Evolutionary conservation across 331 rosid genomes (phyloP).

Genomic region (Acacia concinna): DNA sequence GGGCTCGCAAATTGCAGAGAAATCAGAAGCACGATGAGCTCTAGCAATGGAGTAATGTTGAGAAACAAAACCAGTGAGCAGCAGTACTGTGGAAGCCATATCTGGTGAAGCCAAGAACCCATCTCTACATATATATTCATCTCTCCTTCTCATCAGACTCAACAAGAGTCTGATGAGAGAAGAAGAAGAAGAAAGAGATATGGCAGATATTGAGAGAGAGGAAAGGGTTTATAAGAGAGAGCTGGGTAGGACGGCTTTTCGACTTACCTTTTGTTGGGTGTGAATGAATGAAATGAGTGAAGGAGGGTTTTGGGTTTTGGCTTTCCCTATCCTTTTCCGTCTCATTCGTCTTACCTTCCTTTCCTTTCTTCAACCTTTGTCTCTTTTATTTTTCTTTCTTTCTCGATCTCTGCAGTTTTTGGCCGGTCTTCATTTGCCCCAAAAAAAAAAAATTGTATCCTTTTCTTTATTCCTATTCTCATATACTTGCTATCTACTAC

Average conservation of each 20-base stretch:
- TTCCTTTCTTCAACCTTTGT: neutral
- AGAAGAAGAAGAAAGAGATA: neutral
- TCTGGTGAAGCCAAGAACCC: neutral
- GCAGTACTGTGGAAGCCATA: neutral
- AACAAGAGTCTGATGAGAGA: neutral
- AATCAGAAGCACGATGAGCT: neutral
- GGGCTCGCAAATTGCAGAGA: conserved; percentile 2
- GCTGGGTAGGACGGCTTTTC: conserved; percentile 36
- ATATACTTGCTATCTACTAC: neutral
- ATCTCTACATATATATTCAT: neutral
- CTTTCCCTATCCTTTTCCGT: conserved; percentile 20
- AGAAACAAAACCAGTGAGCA: neutral
- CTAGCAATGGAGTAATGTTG: neutral
- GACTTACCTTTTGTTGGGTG: conserved; percentile 37
- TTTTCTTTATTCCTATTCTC: neutral
- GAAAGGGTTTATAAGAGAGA: neutral
- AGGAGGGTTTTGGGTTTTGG: neutral
- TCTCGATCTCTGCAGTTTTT: neutral
- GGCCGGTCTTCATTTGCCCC: neutral
- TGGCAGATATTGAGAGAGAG: neutral
- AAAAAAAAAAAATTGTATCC: neutral
- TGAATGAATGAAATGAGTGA: neutral
- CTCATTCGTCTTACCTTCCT: neutral
- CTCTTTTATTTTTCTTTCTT: neutral
- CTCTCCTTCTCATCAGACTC: neutral